Evolutionary conservation across 169 alveolate species (phyloP).

Genomic region (Plasmodium vivax): DNA sequence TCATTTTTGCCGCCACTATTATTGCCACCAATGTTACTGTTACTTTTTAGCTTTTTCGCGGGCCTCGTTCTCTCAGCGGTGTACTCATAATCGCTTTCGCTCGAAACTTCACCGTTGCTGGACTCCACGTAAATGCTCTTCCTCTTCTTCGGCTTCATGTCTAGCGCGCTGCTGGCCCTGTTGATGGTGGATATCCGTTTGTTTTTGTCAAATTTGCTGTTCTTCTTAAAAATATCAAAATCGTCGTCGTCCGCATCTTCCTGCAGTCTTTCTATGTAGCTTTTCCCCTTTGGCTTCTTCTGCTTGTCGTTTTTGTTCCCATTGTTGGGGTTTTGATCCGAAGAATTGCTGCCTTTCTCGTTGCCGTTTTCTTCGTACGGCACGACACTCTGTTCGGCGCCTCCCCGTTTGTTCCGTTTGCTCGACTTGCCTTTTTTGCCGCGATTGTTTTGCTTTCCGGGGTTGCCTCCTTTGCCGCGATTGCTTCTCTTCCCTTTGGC

Average conservation of each 20-base stretch:
- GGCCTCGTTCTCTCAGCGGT: constrained; percentile 23
- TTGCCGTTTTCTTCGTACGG: neutral
- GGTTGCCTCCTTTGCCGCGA: neutral
- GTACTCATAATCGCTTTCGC: constrained; percentile 65
- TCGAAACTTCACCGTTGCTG: constrained; percentile 50
- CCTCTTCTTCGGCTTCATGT: constrained; percentile 43
- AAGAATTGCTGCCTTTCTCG: neutral
- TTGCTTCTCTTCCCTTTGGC: neutral
- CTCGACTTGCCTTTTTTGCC: neutral
- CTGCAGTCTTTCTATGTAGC: constrained; percentile 52
- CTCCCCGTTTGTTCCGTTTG: neutral
- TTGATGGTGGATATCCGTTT: constrained; percentile 47
- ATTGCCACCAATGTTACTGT: neutral
- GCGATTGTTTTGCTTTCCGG: neutral
- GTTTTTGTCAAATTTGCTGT: constrained; percentile 39
- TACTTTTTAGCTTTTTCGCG: constrained; percentile 21
- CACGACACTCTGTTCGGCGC: neutral
- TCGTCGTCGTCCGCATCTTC: constrained; percentile 66
- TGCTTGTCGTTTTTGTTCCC: neutral
- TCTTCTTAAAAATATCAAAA: constrained; percentile 63
- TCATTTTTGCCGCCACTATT: neutral
- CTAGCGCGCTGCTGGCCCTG: neutral
- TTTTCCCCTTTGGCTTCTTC: constrained; percentile 5
- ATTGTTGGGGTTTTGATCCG: neutral
- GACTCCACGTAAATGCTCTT: constrained; percentile 65